A percentile compares a stretch with the other conserved stretches of the same genome.
Evolutionary conservation across 1,139 yeast species (phyloP).

Genomic region (Pichia sp.): DNA sequence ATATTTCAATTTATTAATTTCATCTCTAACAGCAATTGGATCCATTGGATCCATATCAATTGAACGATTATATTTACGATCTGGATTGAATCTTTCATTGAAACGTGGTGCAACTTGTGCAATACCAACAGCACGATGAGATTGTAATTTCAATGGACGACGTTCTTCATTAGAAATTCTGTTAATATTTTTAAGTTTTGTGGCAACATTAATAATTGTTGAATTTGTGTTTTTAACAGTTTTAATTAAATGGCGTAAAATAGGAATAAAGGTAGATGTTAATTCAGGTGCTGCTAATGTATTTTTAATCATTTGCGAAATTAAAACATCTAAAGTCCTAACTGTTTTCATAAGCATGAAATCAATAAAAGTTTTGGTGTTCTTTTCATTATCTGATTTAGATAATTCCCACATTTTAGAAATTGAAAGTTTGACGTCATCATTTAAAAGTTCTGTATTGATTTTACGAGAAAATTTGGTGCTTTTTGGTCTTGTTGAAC

Average conservation of each 20-base stretch:
- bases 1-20: slow-evolving; percentile 71
- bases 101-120: slow-evolving; percentile 85
- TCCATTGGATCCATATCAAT: slow-evolving; percentile 52
- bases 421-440: slow-evolving; percentile 8
- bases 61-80: slow-evolving; percentile 46
- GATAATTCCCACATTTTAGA: slow-evolving; percentile 9
- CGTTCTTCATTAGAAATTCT: slow-evolving; percentile 50
- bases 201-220: slow-evolving; percentile 25
- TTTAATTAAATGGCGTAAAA: slow-evolving; percentile 36
- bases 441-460: slow-evolving; percentile 13
- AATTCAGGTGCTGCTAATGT: slow-evolving; percentile 58
- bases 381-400: neutral
- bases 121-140: slow-evolving; percentile 81
- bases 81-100: slow-evolving; percentile 95
- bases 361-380: slow-evolving; percentile 1
- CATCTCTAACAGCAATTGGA: slow-evolving; percentile 73
- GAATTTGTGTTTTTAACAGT: slow-evolving; percentile 30
- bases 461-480: slow-evolving; percentile 25
- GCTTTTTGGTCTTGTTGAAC: slow-evolving; percentile 12
- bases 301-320: slow-evolving; percentile 52
- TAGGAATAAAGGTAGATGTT: slow-evolving; percentile 34
- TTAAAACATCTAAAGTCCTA: slow-evolving; percentile 6
- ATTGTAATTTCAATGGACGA: slow-evolving; percentile 73
- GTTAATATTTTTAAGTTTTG: slow-evolving; percentile 43
- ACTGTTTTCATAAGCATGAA: slow-evolving; percentile 4